phyloP scores from a whole-genome alignment of 2,329 filamentous ascomycete species.

The Aspergillus fructus region DNA sequence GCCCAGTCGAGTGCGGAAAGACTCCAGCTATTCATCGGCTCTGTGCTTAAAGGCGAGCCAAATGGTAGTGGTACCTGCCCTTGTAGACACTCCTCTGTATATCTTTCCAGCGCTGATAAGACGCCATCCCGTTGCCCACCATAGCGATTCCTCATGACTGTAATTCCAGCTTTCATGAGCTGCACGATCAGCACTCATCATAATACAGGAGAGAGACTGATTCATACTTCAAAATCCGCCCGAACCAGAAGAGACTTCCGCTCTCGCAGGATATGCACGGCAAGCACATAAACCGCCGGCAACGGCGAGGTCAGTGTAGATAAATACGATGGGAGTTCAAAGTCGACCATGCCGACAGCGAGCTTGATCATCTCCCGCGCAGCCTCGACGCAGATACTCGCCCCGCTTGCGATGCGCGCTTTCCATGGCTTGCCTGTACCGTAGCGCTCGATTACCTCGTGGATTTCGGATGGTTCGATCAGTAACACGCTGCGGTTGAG shows the following conservation, averaged over 20 bases:
- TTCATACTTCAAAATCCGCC: constrained; percentile 1
- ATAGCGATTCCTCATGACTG: not conserved
- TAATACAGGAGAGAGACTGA: not conserved
- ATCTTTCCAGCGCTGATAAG: not conserved
- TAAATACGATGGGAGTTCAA: not conserved
- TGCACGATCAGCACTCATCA: not conserved
- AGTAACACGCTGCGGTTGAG: constrained; percentile 1
- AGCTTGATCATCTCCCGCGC: constrained; percentile 4
- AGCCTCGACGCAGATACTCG: not conserved
- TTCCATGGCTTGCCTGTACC: not conserved
- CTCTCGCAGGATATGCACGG: not conserved
- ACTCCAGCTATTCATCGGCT: not conserved
- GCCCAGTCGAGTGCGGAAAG: constrained; percentile 3
- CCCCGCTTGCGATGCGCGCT: not conserved
- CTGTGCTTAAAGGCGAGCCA: too few species aligned
- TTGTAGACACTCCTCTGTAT: not conserved
- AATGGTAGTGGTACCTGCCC: not conserved
- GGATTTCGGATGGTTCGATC: not conserved
- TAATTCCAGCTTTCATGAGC: constrained; percentile 3
- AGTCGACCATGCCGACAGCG: not conserved
- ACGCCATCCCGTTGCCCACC: not conserved
- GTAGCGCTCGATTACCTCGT: not conserved
- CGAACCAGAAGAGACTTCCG: not conserved
- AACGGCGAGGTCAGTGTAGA: not conserved
- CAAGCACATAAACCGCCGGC: not conserved